phyloP scores from a whole-genome alignment of 208 protist genomes.

The Angomonas ambiguus region DNA sequence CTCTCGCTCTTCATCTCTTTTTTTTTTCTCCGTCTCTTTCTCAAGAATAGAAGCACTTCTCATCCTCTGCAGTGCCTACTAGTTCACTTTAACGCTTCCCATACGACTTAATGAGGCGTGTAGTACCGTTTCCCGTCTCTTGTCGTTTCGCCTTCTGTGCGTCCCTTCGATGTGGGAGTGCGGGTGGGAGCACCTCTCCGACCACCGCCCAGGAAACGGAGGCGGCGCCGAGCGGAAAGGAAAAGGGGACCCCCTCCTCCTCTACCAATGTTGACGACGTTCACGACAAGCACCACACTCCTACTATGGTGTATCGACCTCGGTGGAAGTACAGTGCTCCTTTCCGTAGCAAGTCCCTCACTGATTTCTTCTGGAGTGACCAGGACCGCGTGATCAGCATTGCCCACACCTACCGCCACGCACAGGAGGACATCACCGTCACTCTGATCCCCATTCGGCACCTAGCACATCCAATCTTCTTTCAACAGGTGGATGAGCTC shows the following conservation, averaged over 20 bases:
- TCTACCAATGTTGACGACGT: neutral
- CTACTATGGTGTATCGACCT: slow-evolving; percentile 24
- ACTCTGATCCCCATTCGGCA: slow-evolving; percentile 77
- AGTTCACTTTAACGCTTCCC: no score
- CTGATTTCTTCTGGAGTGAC: slow-evolving; percentile 54
- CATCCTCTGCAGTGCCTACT: no score
- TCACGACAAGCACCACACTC: neutral
- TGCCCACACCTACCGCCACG: slow-evolving; percentile 66
- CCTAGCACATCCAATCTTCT: slow-evolving; percentile 81
- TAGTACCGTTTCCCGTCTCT: neutral
- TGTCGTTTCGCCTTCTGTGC: no score
- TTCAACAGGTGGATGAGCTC: slow-evolving; percentile 68
- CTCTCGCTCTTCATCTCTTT: no score
- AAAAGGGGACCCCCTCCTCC: neutral
- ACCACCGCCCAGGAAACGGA: neutral
- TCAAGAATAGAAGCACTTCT: no score
- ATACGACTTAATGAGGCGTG: no score
- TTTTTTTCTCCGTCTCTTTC: no score
- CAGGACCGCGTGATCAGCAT: slow-evolving; percentile 30
- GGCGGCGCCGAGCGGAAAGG: neutral
- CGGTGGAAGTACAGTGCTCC: slow-evolving; percentile 52
- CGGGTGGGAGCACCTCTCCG: neutral
- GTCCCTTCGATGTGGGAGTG: neutral
- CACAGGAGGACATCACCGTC: slow-evolving; percentile 36
- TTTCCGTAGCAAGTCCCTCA: slow-evolving; percentile 44